phyloP scores from a whole-genome alignment of 441 rosid genomes.

The Brassica balearica region DNA sequence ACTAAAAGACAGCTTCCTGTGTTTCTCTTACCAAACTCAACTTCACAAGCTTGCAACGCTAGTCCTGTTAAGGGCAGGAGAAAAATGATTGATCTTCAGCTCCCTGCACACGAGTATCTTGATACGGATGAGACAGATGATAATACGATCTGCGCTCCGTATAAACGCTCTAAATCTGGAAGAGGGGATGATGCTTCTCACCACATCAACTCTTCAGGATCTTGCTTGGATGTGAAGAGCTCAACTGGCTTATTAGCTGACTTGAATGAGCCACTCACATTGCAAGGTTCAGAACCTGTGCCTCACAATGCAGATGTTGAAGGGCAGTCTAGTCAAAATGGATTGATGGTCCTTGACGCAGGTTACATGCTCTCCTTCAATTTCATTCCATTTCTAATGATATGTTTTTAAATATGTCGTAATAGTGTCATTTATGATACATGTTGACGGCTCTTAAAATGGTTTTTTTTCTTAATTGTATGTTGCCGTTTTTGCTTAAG shows the following conservation, averaged over 20 bases:
- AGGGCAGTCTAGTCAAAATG: constrained; percentile 44
- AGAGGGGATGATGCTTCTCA: constrained; percentile 40
- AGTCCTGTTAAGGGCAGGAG: constrained; percentile 58
- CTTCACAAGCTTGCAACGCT: constrained; percentile 53
- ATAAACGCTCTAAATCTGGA: constrained; percentile 14
- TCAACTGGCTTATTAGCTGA: constrained; percentile 64
- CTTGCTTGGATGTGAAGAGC: constrained; percentile 47
- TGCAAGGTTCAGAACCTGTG: constrained; percentile 52
- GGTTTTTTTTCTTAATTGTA: neutral
- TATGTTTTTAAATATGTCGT: neutral
- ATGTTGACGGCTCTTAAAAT: neutral
- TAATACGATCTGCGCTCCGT: constrained; percentile 41
- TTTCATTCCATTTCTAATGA: neutral
- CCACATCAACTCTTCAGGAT: constrained; percentile 46
- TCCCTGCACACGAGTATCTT: constrained; percentile 83
- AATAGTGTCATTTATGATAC: neutral
- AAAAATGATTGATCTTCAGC: constrained; percentile 84
- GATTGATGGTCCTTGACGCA: constrained; percentile 56
- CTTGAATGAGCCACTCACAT: constrained; percentile 74
- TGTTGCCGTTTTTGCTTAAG: neutral
- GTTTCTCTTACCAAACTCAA: constrained; percentile 4
- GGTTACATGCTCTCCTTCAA: constrained; percentile 49
- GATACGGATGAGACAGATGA: constrained; percentile 47
- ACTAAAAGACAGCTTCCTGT: constrained; percentile 57
- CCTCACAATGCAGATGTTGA: constrained; percentile 34